Evolutionary conservation across 139 green algal genomes (phyloP).

Genomic region (Micractinium sp.): DNA sequence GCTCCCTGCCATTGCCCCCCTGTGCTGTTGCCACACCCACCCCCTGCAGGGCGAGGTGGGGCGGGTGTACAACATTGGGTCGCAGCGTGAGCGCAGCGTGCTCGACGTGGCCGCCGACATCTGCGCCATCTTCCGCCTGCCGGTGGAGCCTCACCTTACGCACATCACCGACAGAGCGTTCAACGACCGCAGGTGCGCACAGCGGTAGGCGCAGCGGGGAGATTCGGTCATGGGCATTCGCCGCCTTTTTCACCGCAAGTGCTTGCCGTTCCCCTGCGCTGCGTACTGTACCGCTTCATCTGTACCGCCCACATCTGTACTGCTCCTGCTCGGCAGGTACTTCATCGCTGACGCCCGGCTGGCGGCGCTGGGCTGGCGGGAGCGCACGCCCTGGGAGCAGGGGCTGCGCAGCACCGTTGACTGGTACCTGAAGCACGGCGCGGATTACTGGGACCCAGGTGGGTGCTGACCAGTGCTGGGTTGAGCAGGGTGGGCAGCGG

Average conservation of each 20-base stretch:
- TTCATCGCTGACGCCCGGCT: conserved; percentile 93
- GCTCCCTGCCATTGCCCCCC: not conserved
- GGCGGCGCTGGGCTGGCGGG: conserved; percentile 88
- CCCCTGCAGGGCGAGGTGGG: conserved; percentile 53
- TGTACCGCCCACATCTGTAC: not conserved
- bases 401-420: conserved; percentile 92
- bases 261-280: no score
- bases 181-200: conserved; percentile 72
- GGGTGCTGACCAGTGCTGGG: not conserved
- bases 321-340: not conserved
- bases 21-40: not conserved
- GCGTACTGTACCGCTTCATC: no score
- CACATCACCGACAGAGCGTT: conserved; percentile 84
- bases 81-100: conserved; percentile 91
- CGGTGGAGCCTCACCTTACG: conserved; percentile 47
- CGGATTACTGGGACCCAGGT: not conserved
- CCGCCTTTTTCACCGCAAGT: not conserved
- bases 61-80: conserved; percentile 98
- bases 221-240: not conserved
- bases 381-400: conserved; percentile 89
- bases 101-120: conserved; percentile 85
- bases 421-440: conserved; percentile 75
- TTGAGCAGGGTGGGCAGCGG: not conserved
- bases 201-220: not conserved
- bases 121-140: conserved; percentile 60